phyloP scores from a whole-genome alignment of 768 basidiomycete species.

The Boletus sp. region DNA sequence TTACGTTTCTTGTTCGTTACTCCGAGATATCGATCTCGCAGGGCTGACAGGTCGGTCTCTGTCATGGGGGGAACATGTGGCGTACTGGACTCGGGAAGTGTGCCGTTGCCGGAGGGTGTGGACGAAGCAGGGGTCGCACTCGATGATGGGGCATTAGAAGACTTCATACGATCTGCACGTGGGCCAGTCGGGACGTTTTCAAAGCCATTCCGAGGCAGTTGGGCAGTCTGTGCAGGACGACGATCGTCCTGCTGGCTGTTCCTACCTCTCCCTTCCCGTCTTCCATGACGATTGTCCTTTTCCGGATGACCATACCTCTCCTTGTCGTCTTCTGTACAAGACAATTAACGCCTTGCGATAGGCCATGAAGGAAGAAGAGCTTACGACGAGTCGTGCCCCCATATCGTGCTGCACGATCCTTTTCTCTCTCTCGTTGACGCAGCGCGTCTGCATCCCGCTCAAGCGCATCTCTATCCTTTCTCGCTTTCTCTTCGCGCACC shows the following conservation, averaged over 20 bases:
- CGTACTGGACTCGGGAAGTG: constrained; percentile 37
- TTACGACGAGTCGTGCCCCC: constrained; percentile 38
- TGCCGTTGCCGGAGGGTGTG: constrained; percentile 20
- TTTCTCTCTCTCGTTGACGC: constrained; percentile 47
- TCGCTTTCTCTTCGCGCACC: constrained; percentile 58
- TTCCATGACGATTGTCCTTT: constrained; percentile 42
- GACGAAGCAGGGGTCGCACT: constrained; percentile 48
- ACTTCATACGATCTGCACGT: constrained; percentile 65
- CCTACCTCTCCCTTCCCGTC: constrained; percentile 39
- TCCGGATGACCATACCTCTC: constrained; percentile 49
- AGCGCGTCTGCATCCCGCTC: constrained; percentile 75
- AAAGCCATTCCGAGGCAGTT: constrained; percentile 43
- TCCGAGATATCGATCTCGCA: constrained; percentile 92
- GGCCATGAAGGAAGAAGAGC: neutral
- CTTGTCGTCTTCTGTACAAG: constrained; percentile 43
- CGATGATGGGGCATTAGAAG: constrained; percentile 30
- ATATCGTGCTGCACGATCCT: constrained; percentile 34
- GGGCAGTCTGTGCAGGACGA: constrained; percentile 31
- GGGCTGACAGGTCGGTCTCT: constrained; percentile 72
- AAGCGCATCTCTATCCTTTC: constrained; percentile 61
- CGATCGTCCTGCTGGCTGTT: constrained; percentile 37
- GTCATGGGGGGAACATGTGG: constrained; percentile 65
- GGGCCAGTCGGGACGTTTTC: constrained; percentile 82
- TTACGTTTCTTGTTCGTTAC: constrained; percentile 93
- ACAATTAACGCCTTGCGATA: constrained; percentile 6